Evolutionary conservation across 768 basidiomycete species (phyloP).

Genomic region (Boletus vermiculosoides): DNA sequence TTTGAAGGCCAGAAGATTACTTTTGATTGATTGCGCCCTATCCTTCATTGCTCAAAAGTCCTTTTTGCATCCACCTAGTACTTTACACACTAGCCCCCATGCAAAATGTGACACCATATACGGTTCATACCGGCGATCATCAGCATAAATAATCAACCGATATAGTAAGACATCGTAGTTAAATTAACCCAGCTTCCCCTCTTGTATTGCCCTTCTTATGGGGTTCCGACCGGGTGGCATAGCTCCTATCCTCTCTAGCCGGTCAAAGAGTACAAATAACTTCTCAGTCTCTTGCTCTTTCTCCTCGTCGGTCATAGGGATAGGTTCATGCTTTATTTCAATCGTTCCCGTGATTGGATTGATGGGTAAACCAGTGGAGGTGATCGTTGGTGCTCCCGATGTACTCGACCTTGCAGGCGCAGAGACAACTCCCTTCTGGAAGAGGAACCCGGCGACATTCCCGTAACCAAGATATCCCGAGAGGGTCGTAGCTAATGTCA

Average conservation of each 20-base stretch:
- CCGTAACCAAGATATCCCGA: constrained; percentile 89
- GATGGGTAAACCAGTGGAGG: constrained; percentile 46
- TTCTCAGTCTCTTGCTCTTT: constrained; percentile 92
- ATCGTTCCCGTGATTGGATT: constrained; percentile 88
- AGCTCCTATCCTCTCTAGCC: constrained; percentile 76
- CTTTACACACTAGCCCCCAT: neutral
- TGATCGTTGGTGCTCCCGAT: constrained; percentile 34
- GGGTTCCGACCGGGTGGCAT: constrained; percentile 67
- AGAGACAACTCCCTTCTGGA: constrained; percentile 81
- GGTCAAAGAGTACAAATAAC: constrained; percentile 87
- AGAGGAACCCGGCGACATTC: constrained; percentile 92
- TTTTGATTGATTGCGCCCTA: constrained; percentile 33
- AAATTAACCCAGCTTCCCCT: constrained; percentile 12
- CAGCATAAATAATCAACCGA: neutral
- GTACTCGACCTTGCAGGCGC: constrained; percentile 44
- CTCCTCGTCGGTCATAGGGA: constrained; percentile 90
- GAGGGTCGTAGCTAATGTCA: constrained; percentile 56
- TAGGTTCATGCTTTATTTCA: constrained; percentile 37
- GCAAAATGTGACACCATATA: neutral
- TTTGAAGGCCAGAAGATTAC: constrained; percentile 54
- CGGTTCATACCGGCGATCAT: neutral
- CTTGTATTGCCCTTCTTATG: constrained; percentile 64
- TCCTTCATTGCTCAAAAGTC: neutral
- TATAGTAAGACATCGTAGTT: neutral
- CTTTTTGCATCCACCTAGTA: neutral